phyloP scores from a whole-genome alignment of 495 filamentous ascomycete species.

The Xylaria nigripes region DNA sequence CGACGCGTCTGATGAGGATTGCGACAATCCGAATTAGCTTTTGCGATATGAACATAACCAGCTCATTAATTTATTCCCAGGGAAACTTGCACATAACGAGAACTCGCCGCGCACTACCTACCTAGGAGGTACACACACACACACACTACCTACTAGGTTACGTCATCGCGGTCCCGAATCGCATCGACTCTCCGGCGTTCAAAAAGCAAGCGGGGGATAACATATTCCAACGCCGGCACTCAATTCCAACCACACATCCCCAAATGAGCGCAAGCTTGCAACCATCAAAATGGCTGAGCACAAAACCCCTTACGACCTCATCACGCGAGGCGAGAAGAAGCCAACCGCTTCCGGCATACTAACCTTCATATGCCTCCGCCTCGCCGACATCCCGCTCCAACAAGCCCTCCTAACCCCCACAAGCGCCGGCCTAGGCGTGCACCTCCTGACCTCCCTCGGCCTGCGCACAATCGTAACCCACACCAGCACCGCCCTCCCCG shows the following conservation, averaged over 20 bases:
- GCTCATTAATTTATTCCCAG: no score
- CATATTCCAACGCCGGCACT: no score
- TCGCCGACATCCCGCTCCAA: slow-evolving; percentile 50
- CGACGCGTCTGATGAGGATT: no score
- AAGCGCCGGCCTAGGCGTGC: slow-evolving; percentile 13
- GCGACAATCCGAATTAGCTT: no score
- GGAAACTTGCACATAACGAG: no score
- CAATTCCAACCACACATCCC: not conserved
- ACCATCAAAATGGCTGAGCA: not conserved
- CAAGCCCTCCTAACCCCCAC: slow-evolving; percentile 37
- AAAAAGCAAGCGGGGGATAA: no score
- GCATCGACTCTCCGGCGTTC: no score
- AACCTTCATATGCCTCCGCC: slow-evolving; percentile 50
- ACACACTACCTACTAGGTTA: no score
- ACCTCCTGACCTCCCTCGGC: slow-evolving; percentile 16
- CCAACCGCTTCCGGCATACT: slow-evolving; percentile 41
- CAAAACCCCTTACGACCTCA: slow-evolving; percentile 22
- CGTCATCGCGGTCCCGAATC: no score
- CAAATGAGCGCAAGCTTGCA: not conserved
- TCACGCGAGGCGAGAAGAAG: slow-evolving; percentile 30
- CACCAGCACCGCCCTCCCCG: slow-evolving; percentile 12
- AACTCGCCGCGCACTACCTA: no score
- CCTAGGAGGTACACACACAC: no score
- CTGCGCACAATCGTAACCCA: slow-evolving; percentile 4
- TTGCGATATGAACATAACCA: no score